Base-by-base conservation (phyloP, 2,329 filamentous ascomycete species). In the Grosmannia penicillata region DNA sequence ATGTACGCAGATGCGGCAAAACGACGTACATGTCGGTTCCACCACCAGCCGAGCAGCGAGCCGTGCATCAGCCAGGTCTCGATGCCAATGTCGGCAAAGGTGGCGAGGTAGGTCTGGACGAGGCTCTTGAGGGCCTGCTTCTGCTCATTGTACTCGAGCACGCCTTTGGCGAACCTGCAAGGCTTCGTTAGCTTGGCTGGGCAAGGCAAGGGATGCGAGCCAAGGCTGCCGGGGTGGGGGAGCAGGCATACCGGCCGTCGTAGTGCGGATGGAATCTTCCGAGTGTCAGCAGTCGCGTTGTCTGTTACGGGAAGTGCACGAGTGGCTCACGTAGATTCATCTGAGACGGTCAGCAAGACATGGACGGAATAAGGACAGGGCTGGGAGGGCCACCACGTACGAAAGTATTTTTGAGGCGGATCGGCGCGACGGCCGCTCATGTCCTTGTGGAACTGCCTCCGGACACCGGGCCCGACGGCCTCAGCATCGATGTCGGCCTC, bases 41-140 rank as follows among this genome's bases (percentile, higher is more conserved):
- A 89, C 81, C 82, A 89, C 83, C 83, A 91, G 7, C 82, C 83
- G 24, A 91, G 62, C 23, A 89, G 61, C n/a, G 79, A 81, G n/a
- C 82, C 80, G 52, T 89, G 82, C 50, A 83, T 82, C 43, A 89
- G 71, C 83, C 83, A 89, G 6, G 82, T 86, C 54, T 87, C 77
- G 41, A 86, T 56, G 3, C 73, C 70, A 23, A 82, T 63, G 27
- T 73, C 68, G 35, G 65, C 61, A 50, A 82, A 79, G 23, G 77
- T 82, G 30, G 69, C 62, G 34, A 89, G 63, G 53, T 86, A 89
- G 22, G 82, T 76, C 49, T 77, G 72, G 37, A 85, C 66, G 48
- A 89, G 71, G 46, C 76, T 67, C 36, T 66, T 68, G 41, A 86
- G 65, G 2, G 71, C 75, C 22, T 73, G 64, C 18, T 65, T 65